Conservation (phyloP, 2,329 filamentous ascomycete species). For the Calonectria naviculata region DNA sequence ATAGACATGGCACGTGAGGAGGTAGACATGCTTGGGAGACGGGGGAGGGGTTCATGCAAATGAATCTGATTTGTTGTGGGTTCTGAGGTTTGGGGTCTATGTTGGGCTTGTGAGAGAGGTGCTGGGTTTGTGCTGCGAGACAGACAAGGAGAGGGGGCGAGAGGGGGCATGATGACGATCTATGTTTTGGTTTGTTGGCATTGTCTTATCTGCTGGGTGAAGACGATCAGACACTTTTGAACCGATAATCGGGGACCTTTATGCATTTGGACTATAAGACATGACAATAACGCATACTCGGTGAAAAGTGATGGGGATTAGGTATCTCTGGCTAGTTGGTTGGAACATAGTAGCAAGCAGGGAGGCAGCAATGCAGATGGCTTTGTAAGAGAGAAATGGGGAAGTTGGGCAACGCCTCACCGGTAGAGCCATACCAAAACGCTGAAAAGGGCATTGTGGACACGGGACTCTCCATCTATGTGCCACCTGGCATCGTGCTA, state of each 20-base stretch:
- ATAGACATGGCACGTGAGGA: neutral
- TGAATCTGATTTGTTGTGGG: neutral
- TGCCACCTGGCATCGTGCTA: constrained; percentile 2
- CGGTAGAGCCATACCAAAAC: neutral
- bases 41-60: neutral
- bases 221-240: neutral
- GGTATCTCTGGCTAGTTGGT: neutral
- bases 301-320: neutral
- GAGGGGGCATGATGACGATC: neutral
- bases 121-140: neutral
- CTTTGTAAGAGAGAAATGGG: neutral
- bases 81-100: neutral
- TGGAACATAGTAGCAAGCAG: too few relatives aligned
- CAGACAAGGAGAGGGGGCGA: neutral
- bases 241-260: neutral
- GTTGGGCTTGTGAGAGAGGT: constrained; percentile 1
- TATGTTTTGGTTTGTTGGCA: neutral
- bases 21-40: neutral
- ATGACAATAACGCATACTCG: neutral
- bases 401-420: neutral
- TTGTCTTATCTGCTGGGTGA: neutral
- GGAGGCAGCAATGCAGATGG: neutral
- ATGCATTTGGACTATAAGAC: neutral
- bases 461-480: neutral
- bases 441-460: neutral